A percentile compares a stretch with the other conserved stretches of the same genome.
These are phyloP conservation scores for Solanum ossicruentum DNA, from an alignment of 257 asterid genomes.

Conservation along the genomic window DNA sequence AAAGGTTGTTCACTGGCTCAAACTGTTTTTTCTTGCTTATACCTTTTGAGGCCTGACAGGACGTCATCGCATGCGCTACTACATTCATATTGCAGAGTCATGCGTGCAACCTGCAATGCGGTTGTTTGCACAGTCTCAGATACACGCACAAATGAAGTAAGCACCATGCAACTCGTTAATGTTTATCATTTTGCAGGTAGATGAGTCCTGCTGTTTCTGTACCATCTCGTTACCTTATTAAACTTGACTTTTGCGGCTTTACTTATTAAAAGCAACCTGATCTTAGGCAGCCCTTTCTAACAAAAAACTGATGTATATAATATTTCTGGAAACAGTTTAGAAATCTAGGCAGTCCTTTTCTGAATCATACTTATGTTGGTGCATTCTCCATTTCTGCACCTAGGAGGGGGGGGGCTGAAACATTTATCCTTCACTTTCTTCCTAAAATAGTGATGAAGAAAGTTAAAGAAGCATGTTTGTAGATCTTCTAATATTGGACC, in stretches of 20 bases:
- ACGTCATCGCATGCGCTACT: constrained; percentile 75
- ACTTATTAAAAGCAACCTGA: background rate
- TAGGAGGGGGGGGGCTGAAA: background rate
- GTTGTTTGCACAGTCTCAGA: constrained; percentile 84
- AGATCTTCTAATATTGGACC: background rate
- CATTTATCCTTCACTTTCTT: background rate
- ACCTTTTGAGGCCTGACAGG: constrained; percentile 87
- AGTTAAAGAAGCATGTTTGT: background rate
- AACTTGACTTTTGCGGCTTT: background rate
- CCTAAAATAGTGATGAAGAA: background rate
- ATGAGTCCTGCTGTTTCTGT: background rate
- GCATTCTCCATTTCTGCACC: background rate
- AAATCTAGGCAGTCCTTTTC: background rate
- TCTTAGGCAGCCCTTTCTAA: background rate
- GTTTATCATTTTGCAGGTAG: background rate
- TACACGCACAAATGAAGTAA: constrained; percentile 96
- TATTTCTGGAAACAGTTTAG: background rate
- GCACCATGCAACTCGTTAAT: background rate
- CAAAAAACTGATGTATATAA: background rate
- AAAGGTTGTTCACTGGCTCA: constrained; percentile 94
- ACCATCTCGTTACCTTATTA: background rate
- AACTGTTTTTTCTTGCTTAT: constrained; percentile 86
- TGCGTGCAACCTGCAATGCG: constrained; percentile 76
- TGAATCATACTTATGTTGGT: background rate
- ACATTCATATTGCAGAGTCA: constrained; percentile 76